Conservation (phyloP, 331 rosid genomes). For the Quercus lobata region DNA sequence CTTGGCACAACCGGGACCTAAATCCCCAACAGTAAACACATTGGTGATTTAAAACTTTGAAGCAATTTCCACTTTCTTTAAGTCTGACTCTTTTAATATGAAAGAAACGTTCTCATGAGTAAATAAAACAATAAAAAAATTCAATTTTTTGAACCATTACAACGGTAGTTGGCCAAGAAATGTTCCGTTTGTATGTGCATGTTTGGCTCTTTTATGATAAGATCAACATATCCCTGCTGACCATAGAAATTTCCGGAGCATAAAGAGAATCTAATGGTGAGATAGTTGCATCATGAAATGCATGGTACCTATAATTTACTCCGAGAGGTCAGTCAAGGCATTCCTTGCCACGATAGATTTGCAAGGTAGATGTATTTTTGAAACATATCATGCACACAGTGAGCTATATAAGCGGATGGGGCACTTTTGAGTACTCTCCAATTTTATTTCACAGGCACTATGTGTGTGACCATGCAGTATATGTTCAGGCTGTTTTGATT, state of each 20-base stretch:
- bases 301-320: constrained; percentile 56
- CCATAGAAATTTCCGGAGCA: constrained; percentile 46
- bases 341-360: constrained; percentile 36
- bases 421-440: constrained; percentile 35
- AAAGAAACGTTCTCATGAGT: not conserved
- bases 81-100: no score
- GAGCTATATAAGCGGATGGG: constrained; percentile 25
- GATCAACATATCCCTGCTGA: constrained; percentile 31
- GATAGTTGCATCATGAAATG: constrained; percentile 20
- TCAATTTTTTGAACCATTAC: not conserved
- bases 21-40: no score
- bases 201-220: constrained; percentile 17
- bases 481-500: constrained; percentile 11
- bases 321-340: constrained; percentile 42
- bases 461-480: constrained; percentile 33
- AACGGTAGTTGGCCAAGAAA: constrained; percentile 55
- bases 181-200: constrained; percentile 35
- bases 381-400: constrained; percentile 60
- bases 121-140: no score
- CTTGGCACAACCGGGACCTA: not conserved
- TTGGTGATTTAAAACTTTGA: not conserved
- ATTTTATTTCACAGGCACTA: constrained; percentile 56
- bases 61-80: not conserved
- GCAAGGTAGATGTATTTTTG: constrained; percentile 36
- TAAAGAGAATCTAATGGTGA: constrained; percentile 24